Evolutionary conservation across 805 yeast genomes (phyloP).

Genomic region (Middelhovenomyces tepae): DNA sequence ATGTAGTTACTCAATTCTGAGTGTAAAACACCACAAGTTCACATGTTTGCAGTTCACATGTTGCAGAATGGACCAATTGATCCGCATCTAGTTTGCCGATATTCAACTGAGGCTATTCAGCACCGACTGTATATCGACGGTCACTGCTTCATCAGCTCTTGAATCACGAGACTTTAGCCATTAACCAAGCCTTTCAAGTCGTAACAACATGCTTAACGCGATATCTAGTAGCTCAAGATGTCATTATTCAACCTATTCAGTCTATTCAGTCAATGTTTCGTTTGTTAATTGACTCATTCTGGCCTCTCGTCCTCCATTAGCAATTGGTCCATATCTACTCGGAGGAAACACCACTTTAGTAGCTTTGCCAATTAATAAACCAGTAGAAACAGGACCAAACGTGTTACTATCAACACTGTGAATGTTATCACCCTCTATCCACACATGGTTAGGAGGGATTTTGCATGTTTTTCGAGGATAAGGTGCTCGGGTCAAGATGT

Average conservation of each 20-base stretch:
- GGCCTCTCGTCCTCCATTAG: conserved; percentile 46
- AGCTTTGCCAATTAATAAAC: conserved; percentile 72
- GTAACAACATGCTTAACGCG: background rate
- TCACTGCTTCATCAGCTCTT: too few species aligned
- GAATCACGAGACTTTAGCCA: too few species aligned
- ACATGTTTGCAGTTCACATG: too few species aligned
- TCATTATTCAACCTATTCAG: too few species aligned
- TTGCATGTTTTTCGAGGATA: conserved; percentile 55
- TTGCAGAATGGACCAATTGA: too few species aligned
- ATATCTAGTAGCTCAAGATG: background rate
- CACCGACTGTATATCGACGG: too few species aligned
- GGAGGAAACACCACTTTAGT: conserved; percentile 63
- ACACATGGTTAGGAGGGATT: conserved; percentile 72
- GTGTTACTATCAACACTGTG: conserved; percentile 73
- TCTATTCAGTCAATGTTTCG: too few species aligned
- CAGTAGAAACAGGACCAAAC: conserved; percentile 83
- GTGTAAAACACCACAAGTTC: too few species aligned
- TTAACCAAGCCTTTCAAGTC: background rate
- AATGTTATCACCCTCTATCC: conserved; percentile 93
- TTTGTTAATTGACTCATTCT: conserved; percentile 16
- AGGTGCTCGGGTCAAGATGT: conserved; percentile 49
- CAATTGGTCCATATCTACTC: conserved; percentile 42
- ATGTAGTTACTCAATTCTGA: too few species aligned
- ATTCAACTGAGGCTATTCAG: too few species aligned
- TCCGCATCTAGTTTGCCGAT: too few species aligned